Conservation (phyloP, 2,329 filamentous ascomycete species). For the Botrytis tulipae region DNA sequence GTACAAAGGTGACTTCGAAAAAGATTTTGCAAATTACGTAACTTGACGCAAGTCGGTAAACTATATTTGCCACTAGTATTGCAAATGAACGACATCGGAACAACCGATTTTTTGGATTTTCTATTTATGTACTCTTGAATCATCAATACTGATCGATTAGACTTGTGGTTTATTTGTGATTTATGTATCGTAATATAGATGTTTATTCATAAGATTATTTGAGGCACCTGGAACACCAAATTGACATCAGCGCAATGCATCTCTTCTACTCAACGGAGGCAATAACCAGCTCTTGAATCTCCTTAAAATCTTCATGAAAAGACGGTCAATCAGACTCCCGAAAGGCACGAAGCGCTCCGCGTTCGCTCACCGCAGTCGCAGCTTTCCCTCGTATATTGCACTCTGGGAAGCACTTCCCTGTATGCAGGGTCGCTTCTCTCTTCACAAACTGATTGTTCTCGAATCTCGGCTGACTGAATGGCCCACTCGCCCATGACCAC, state of each 20-base stretch:
- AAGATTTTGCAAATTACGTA: conserved; percentile 20
- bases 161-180: neutral
- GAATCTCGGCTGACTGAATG: neutral
- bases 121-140: neutral
- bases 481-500: neutral
- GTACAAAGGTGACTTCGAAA: neutral
- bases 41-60: neutral
- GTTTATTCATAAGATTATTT: neutral
- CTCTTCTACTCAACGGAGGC: neutral
- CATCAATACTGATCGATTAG: neutral
- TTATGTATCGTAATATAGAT: neutral
- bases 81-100: neutral
- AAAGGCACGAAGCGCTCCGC: neutral
- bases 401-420: neutral
- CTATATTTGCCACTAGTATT: conserved; percentile 2
- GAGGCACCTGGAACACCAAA: neutral
- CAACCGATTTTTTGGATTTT: neutral
- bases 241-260: neutral
- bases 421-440: neutral
- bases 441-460: neutral
- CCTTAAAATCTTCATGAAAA: neutral
- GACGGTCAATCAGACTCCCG: neutral
- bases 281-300: neutral
- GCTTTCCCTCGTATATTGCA: neutral
- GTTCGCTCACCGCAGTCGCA: neutral